Percentiles rank a stretch among this genome's conserved stretches.
Conservation (phyloP, 371 early-diverging fungal species). For the Actinomortierella wolfii region DNA sequence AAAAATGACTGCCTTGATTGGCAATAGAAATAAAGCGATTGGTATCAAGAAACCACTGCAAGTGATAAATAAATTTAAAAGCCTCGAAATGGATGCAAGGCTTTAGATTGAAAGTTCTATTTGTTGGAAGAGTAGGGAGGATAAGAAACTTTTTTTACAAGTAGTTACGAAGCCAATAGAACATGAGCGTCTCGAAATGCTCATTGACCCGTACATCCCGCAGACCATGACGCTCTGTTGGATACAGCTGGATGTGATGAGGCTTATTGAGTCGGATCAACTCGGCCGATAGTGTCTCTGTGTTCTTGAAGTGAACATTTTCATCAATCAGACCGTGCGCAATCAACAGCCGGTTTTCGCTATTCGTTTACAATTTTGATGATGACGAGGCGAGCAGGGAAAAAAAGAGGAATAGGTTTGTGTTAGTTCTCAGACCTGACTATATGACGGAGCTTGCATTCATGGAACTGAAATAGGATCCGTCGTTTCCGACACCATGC, state of each 20-base stretch:
- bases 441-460: not conserved
- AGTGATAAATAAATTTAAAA: no score
- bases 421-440: not conserved
- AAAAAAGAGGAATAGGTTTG: slow-evolving; percentile 1
- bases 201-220: slow-evolving; percentile 71
- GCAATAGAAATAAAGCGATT: no score
- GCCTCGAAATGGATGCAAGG: no score
- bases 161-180: slow-evolving; percentile 70
- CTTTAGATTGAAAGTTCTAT: no score
- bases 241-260: slow-evolving; percentile 70
- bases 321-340: slow-evolving; percentile 84
- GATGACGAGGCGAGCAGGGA: not conserved
- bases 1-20: no score
- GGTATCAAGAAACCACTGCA: no score
- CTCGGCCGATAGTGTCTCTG: slow-evolving; percentile 60
- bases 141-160: no score
- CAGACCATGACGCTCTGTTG: slow-evolving; percentile 79
- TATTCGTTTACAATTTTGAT: slow-evolving; percentile 15
- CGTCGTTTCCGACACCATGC: no score
- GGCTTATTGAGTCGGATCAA: slow-evolving; percentile 64
- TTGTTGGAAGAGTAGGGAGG: no score
- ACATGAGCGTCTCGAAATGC: slow-evolving; percentile 82
- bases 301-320: slow-evolving; percentile 80
- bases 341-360: slow-evolving; percentile 70
- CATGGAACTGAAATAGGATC: no score